Evolutionary conservation across 1,284 basidiomycete genomes (phyloP), one percentile per base, ranked within the genome.

Genomic region (Tilletia setariae): DNA sequence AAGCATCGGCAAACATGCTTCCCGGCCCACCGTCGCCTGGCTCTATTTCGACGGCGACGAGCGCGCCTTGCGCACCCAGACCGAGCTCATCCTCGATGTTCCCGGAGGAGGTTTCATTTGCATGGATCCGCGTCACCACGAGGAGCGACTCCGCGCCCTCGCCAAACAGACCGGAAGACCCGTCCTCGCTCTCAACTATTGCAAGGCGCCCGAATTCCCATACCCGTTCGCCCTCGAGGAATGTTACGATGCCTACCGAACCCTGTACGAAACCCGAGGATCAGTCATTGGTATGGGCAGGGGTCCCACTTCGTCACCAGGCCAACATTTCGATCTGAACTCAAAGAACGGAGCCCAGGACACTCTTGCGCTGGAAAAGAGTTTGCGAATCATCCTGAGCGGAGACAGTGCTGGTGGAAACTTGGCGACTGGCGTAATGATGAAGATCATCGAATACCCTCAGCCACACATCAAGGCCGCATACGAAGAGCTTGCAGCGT

Each of bases 71-170:
- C 68, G 75, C 23, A 69, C 73, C 63, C 75, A 79, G 49, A 70
- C 76, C 35, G 76, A 79, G 65, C 68, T 79, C 21, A 68, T 79
- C 23, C 63, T 79, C 63, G 95, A 98, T 82, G 90, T 93, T 72
- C 94, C 94, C 23, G 95, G 95, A 7, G 95, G 95, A 9, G 95
- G 95, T 0, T 98, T 97, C 83, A 90, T 98, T 65, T 91, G 92
- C 44, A 97, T 98, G 94, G 70, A 46, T 21, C 53, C 46, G 0
- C 90, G 91, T 75, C 93, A 97, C 83, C 95, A 97, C 76, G 94
- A 96, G 83, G 95, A 98, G 80, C 87, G 95, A n/a, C 85, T 98
- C 62, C 86, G 91, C 64, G 86, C 87, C 73, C 95, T 95, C 92
- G 90, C 94, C 3, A 86, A 89, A 49, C 86, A 87, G 68, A 93